Evolutionary conservation across 2,329 filamentous ascomycete species (phyloP).

Genomic region (Monilinia vaccinii-corymbosi): DNA sequence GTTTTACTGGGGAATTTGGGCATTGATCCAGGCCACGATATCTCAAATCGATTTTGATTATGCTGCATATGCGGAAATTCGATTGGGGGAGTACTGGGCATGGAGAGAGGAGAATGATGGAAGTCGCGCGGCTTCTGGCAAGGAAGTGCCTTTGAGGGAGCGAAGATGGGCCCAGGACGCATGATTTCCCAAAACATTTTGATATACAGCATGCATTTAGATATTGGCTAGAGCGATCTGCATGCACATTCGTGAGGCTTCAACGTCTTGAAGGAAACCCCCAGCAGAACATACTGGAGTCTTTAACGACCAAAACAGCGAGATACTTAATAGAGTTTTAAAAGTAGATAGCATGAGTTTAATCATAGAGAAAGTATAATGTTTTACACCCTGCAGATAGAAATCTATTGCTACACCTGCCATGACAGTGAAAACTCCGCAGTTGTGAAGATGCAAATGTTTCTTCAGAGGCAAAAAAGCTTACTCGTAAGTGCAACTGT

Average conservation of each 20-base stretch:
- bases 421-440: not conserved
- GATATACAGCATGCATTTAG: not conserved
- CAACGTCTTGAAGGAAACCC: slow-evolving; percentile 9
- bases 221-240: not conserved
- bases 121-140: slow-evolving; percentile 42
- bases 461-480: not conserved
- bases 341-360: slow-evolving; percentile 1
- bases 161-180: slow-evolving; percentile 52
- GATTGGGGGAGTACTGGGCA: slow-evolving; percentile 85
- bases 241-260: slow-evolving; percentile 14
- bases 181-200: slow-evolving; percentile 7
- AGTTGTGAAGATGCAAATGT: not conserved
- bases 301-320: slow-evolving; percentile 12
- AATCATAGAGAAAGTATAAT: not conserved
- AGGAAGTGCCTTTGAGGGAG: slow-evolving; percentile 66
- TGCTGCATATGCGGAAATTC: slow-evolving; percentile 75
- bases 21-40: slow-evolving; percentile 86
- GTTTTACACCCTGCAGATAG: not conserved
- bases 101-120: slow-evolving; percentile 73
- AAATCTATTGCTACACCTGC: not conserved
- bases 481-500: too few relatives aligned
- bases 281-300: slow-evolving; percentile 3
- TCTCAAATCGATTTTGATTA: slow-evolving; percentile 97
- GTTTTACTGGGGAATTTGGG: slow-evolving; percentile 91
- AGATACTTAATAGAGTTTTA: slow-evolving; percentile 2